phyloP scores from a whole-genome alignment of 2,329 filamentous ascomycete species.

The Fusarium tjaetaba region DNA sequence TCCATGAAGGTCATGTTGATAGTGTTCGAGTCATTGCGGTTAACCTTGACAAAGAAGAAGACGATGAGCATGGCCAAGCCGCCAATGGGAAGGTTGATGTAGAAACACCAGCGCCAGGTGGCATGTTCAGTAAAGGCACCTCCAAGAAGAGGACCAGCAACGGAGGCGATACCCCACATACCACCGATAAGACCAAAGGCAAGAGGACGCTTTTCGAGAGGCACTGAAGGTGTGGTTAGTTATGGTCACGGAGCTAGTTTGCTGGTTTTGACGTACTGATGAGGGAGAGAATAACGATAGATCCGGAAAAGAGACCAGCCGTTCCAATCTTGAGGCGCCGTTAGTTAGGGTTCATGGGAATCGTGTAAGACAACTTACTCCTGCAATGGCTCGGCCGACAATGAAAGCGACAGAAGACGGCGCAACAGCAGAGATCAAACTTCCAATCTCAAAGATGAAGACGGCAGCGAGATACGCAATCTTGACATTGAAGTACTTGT shows the following conservation, averaged over 20 bases:
- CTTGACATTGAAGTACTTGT: slow-evolving; percentile 62
- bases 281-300: slow-evolving; percentile 58
- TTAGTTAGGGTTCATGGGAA: slow-evolving; percentile 2
- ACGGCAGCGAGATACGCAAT: slow-evolving; percentile 54
- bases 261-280: slow-evolving; percentile 45
- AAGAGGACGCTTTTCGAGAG: slow-evolving; percentile 62
- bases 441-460: slow-evolving; percentile 57
- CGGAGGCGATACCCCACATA: slow-evolving; percentile 66
- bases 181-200: slow-evolving; percentile 65
- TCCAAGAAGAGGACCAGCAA: slow-evolving; percentile 61
- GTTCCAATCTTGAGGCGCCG: slow-evolving; percentile 53
- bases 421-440: slow-evolving; percentile 55
- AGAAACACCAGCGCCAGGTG: slow-evolving; percentile 65
- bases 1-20: slow-evolving; percentile 46
- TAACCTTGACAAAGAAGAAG: slow-evolving; percentile 57
- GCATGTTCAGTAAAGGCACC: slow-evolving; percentile 60
- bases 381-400: slow-evolving; percentile 61
- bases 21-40: slow-evolving; percentile 49
- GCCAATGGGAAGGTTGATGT: slow-evolving; percentile 58
- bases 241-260: neutral
- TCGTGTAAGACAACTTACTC: slow-evolving; percentile 43
- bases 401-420: slow-evolving; percentile 61
- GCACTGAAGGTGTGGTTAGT: slow-evolving; percentile 49
- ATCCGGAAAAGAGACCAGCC: slow-evolving; percentile 61
- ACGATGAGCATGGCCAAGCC: slow-evolving; percentile 59